These are phyloP conservation scores for Cladophialophora bantiana DNA, from an alignment of 2,329 filamentous ascomycete genomes.

Conservation along the genomic window DNA sequence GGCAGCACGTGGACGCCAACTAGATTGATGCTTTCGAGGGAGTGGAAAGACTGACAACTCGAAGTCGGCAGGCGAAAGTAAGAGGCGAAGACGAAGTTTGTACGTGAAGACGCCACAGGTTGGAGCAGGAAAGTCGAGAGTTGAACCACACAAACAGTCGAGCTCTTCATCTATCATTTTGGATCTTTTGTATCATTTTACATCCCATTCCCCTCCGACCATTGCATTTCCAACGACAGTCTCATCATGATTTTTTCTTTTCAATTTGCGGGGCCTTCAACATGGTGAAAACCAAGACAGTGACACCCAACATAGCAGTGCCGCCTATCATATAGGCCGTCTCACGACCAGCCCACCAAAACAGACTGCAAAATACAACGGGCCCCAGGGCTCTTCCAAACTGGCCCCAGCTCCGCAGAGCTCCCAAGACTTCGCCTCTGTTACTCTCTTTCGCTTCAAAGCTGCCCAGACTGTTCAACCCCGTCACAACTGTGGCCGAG, in stretches of 20 bases:
- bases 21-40: background rate
- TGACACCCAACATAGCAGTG: constrained; percentile 76
- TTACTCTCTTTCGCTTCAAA: constrained; percentile 84
- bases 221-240: background rate
- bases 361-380: constrained; percentile 88
- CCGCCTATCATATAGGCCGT: constrained; percentile 83
- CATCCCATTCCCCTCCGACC: background rate
- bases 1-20: background rate
- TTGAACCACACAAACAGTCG: too few species aligned
- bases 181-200: background rate
- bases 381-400: constrained; percentile 86
- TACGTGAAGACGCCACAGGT: background rate
- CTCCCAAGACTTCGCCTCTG: constrained; percentile 84
- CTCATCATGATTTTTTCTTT: constrained; percentile 13
- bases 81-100: background rate
- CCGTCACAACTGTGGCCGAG: constrained; percentile 92
- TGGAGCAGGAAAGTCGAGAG: background rate
- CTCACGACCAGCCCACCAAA: constrained; percentile 97
- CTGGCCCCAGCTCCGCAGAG: constrained; percentile 81
- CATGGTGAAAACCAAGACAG: constrained; percentile 24
- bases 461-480: constrained; percentile 87
- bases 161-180: background rate
- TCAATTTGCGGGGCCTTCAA: constrained; percentile 32
- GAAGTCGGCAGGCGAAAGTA: background rate
- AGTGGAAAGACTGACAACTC: background rate